Evolutionary conservation across 2,329 filamentous ascomycete species (phyloP).

Genomic region (Beauveria brongniartii): DNA sequence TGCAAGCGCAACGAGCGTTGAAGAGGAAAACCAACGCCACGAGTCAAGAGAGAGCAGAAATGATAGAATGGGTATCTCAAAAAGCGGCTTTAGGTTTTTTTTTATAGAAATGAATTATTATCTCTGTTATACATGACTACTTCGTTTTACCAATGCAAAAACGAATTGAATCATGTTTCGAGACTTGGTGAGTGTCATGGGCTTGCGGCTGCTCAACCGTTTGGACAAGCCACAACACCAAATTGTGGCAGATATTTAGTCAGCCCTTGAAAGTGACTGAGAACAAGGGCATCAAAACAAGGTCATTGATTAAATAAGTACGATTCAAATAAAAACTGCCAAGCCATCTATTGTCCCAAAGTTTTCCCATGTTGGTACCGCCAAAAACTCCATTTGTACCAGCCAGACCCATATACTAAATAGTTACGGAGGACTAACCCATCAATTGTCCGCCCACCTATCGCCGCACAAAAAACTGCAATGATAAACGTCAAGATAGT

Average conservation of each 20-base stretch:
- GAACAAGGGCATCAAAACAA: too few relatives aligned
- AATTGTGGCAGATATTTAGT: too few relatives aligned
- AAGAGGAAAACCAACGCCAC: too few relatives aligned
- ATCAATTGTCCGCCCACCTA: not conserved
- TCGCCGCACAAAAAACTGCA: not conserved
- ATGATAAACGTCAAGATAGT: not conserved
- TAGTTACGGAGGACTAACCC: not conserved
- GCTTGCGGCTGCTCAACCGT: too few relatives aligned
- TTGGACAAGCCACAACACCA: too few relatives aligned
- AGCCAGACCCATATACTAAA: not conserved
- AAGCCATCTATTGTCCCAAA: conserved; percentile 2
- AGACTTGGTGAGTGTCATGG: too few relatives aligned
- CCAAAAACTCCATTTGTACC: conserved; percentile 2
- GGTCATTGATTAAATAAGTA: too few relatives aligned
- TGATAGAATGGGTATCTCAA: not conserved
- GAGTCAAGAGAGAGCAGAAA: not conserved
- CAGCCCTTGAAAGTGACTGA: too few relatives aligned
- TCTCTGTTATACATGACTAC: not conserved
- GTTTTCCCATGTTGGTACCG: not conserved
- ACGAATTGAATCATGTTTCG: too few relatives aligned
- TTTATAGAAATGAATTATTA: conserved; percentile 9
- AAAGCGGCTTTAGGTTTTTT: not conserved
- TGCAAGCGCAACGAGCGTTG: too few relatives aligned
- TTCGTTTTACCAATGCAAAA: not conserved
- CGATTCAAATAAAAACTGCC: not conserved